Percentiles rank a stretch among this genome's conserved stretches.
Conservation (phyloP, 371 early-diverging fungal species). For the Nematocida homosporus region DNA sequence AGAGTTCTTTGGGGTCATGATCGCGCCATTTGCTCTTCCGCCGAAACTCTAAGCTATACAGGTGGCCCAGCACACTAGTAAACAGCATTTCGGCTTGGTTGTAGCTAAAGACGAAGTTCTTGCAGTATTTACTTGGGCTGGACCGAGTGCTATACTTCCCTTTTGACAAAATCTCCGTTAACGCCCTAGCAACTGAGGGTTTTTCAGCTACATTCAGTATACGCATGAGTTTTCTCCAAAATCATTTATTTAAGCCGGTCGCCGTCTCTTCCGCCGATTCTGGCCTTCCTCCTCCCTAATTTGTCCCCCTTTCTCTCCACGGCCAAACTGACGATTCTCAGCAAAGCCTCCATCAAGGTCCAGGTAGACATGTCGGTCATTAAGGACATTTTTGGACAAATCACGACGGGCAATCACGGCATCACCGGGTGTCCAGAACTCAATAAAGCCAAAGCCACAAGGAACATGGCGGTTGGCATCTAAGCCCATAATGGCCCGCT, state of each 20-base stretch:
- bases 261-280: slow-evolving; percentile 5
- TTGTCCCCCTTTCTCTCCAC: slow-evolving; percentile 87
- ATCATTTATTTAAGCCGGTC: background rate
- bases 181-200: slow-evolving; percentile 84
- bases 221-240: slow-evolving; percentile 50
- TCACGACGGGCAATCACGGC: slow-evolving; percentile 20
- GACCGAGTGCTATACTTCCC: background rate
- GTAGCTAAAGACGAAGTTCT: slow-evolving; percentile 57
- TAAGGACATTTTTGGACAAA: slow-evolving; percentile 73
- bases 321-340: slow-evolving; percentile 87
- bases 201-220: slow-evolving; percentile 86
- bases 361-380: slow-evolving; percentile 82
- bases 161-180: slow-evolving; percentile 75
- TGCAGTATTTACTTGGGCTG: slow-evolving; percentile 64
- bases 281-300: slow-evolving; percentile 86
- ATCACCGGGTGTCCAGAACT: slow-evolving; percentile 69
- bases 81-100: slow-evolving; percentile 60
- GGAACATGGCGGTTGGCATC: slow-evolving; percentile 84
- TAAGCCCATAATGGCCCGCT: slow-evolving; percentile 93
- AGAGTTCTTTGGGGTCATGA: slow-evolving; percentile 61
- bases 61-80: slow-evolving; percentile 68
- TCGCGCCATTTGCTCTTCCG: slow-evolving; percentile 60
- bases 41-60: slow-evolving; percentile 63
- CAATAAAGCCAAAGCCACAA: slow-evolving; percentile 78
- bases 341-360: slow-evolving; percentile 92